A percentile compares a stretch with the other conserved stretches of the same genome.
Conservation (phyloP, 352 stramenopile species). For the Globisporangium polare region DNA sequence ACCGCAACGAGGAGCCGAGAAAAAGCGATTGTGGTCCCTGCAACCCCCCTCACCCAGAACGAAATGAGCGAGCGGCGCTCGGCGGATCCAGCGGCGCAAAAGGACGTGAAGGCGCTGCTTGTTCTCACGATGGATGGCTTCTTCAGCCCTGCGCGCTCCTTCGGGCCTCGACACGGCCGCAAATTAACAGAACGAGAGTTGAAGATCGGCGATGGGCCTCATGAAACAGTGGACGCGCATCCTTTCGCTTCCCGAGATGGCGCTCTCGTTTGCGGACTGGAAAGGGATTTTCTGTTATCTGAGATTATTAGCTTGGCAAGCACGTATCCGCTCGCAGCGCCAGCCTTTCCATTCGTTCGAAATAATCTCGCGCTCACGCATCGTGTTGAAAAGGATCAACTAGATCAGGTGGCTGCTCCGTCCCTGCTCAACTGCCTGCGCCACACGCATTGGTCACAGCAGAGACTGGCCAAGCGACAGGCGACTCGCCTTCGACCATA, state of each 20-base stretch:
- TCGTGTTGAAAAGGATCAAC: background rate
- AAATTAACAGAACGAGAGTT: no score
- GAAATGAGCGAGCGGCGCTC: no score
- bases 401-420: background rate
- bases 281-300: background rate
- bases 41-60: no score
- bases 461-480: background rate
- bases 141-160: no score
- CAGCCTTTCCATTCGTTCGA: background rate
- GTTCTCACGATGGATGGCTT: no score
- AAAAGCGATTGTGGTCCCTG: no score
- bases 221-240: background rate
- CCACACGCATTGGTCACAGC: background rate
- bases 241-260: background rate
- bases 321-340: no score
- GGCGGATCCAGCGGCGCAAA: no score
- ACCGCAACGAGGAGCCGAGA: no score
- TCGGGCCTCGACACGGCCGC: no score
- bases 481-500: background rate
- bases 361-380: background rate
- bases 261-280: background rate
- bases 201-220: no score
- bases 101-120: no score
- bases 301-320: background rate
- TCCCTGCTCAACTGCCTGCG: background rate